Evolutionary conservation across 345 rosid species (phyloP).

Genomic region (Rhodomyrtus tomentosa): DNA sequence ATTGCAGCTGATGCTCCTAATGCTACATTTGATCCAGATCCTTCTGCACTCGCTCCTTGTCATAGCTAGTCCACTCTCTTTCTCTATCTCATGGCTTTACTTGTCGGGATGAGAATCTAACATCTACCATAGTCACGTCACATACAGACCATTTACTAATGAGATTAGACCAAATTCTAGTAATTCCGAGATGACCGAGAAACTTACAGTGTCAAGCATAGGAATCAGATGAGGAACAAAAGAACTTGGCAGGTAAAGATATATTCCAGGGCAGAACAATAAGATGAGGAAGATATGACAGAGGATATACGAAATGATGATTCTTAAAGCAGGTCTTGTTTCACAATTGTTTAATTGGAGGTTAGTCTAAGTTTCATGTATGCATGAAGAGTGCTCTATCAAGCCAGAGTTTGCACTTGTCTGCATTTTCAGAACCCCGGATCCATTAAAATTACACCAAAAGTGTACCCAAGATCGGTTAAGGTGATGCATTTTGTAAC

Average conservation of each 20-base stretch:
- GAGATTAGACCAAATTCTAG: neutral
- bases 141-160: neutral
- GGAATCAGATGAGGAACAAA: neutral
- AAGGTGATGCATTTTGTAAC: neutral
- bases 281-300: neutral
- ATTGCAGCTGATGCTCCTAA: no score
- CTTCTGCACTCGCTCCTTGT: neutral
- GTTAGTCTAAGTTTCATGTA: neutral
- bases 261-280: neutral
- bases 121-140: neutral
- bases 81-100: neutral
- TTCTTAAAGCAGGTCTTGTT: neutral
- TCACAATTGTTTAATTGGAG: neutral
- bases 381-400: neutral
- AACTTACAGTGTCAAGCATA: neutral
- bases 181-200: neutral
- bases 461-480: neutral
- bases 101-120: neutral
- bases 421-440: neutral
- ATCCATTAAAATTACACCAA: neutral
- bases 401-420: neutral
- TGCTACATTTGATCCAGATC: no score
- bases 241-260: neutral
- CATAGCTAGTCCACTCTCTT: neutral
- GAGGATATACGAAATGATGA: neutral